Conservation (phyloP, 129 eudicot species). For the Flaveria trinervia region DNA sequence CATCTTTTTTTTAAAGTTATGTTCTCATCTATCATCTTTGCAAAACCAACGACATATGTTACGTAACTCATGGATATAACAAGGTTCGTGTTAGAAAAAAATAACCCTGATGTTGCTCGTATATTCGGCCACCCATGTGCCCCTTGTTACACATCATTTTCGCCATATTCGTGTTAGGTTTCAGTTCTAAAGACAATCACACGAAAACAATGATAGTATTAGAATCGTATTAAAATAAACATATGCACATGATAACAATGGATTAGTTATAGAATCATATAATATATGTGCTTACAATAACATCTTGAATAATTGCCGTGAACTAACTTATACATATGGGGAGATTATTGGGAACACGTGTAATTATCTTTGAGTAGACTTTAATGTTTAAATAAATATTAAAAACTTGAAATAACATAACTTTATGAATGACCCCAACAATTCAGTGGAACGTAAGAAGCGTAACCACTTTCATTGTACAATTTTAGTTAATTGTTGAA, state of each 20-base stretch:
- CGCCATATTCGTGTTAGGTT: neutral
- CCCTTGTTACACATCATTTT: neutral
- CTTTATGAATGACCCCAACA: neutral
- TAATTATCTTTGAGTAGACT: neutral
- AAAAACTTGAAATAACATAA: neutral
- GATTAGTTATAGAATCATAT: too few relatives aligned
- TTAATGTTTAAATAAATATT: neutral
- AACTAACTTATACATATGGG: neutral
- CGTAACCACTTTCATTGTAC: too few relatives aligned
- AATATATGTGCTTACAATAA: neutral
- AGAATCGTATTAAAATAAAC: neutral
- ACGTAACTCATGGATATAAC: too few relatives aligned
- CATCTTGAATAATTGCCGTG: neutral
- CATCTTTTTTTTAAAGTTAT: too few relatives aligned
- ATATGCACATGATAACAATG: neutral
- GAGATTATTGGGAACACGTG: conserved; percentile 12
- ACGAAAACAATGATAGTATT: neutral
- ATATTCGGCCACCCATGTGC: neutral
- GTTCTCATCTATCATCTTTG: too few relatives aligned
- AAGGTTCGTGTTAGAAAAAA: too few relatives aligned
- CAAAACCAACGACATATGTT: too few relatives aligned
- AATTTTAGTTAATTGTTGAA: too few relatives aligned
- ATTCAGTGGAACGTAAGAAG: too few relatives aligned
- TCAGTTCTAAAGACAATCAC: neutral
- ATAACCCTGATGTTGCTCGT: neutral